Conservation (phyloP, 2,329 filamentous ascomycete species). For the Pyricularia sp. region DNA sequence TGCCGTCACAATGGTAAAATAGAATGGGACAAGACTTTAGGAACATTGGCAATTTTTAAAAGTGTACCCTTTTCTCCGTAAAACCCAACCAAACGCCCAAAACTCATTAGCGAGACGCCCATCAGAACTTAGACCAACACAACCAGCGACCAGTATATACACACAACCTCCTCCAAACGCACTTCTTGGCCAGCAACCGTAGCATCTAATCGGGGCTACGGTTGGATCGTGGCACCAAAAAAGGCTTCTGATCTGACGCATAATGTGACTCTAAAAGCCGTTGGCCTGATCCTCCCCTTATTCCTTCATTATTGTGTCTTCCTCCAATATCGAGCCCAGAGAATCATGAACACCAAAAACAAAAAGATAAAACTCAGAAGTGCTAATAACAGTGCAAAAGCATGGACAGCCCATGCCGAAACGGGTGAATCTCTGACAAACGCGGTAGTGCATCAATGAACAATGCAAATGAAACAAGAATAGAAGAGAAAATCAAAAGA, state of each 20-base stretch:
- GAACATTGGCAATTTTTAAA: background rate
- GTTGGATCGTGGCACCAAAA: background rate
- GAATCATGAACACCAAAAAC: background rate
- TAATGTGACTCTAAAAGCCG: background rate
- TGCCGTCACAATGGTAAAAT: background rate
- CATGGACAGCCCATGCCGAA: background rate
- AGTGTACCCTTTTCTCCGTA: constrained; percentile 1
- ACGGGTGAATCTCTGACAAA: background rate
- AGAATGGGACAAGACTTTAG: background rate
- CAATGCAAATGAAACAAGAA: background rate
- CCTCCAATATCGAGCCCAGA: background rate
- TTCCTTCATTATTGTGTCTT: background rate
- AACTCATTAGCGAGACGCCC: background rate
- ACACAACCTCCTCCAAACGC: background rate
- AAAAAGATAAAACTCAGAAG: background rate
- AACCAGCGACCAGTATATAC: background rate
- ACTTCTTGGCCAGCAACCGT: background rate
- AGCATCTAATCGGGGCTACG: background rate
- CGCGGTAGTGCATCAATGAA: background rate
- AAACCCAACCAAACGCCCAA: background rate
- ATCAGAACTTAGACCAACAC: background rate
- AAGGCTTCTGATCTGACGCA: background rate
- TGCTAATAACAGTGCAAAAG: background rate
- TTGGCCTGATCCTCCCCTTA: background rate
- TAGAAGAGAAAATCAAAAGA: background rate